These are phyloP conservation scores for Bipolaris cookei DNA, from an alignment of 2,329 filamentous ascomycete species.

Conservation along the genomic window DNA sequence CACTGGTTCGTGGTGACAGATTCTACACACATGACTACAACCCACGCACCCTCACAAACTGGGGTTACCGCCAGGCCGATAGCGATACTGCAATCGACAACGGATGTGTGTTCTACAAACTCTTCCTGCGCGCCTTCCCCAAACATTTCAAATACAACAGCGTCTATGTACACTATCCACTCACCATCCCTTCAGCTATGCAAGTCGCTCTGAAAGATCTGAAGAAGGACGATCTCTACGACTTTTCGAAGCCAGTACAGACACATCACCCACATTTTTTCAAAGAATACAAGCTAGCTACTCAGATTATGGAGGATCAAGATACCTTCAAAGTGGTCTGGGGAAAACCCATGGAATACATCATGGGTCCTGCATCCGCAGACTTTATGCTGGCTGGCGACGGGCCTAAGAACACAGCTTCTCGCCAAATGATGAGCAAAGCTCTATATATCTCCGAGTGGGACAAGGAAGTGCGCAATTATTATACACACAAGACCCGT, in stretches of 20 bases:
- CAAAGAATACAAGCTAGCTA: slow-evolving; percentile 66
- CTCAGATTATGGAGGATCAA: slow-evolving; percentile 66
- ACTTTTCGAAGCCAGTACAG: slow-evolving; percentile 67
- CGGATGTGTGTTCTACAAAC: slow-evolving; percentile 84
- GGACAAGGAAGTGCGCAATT: slow-evolving; percentile 68
- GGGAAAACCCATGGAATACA: slow-evolving; percentile 66
- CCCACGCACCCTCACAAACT: slow-evolving; percentile 77
- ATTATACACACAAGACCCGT: slow-evolving; percentile 69
- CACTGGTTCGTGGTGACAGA: slow-evolving; percentile 77
- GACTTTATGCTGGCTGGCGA: slow-evolving; percentile 61
- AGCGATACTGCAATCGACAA: slow-evolving; percentile 78
- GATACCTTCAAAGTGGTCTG: slow-evolving; percentile 69
- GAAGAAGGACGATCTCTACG: slow-evolving; percentile 71
- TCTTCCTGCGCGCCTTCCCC: slow-evolving; percentile 80
- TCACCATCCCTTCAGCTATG: slow-evolving; percentile 75
- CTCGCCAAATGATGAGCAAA: slow-evolving; percentile 52
- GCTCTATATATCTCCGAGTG: slow-evolving; percentile 68
- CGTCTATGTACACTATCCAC: slow-evolving; percentile 81
- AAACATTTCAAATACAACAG: slow-evolving; percentile 79
- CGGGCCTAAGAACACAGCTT: slow-evolving; percentile 41
- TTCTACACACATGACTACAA: slow-evolving; percentile 79
- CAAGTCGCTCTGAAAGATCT: slow-evolving; percentile 71
- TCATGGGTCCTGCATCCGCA: slow-evolving; percentile 64
- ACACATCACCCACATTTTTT: slow-evolving; percentile 57
- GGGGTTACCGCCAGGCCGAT: slow-evolving; percentile 78